These are phyloP conservation scores for Diplotaxis tenuifolia DNA, from an alignment of 345 rosid species.

Conservation along the genomic window DNA sequence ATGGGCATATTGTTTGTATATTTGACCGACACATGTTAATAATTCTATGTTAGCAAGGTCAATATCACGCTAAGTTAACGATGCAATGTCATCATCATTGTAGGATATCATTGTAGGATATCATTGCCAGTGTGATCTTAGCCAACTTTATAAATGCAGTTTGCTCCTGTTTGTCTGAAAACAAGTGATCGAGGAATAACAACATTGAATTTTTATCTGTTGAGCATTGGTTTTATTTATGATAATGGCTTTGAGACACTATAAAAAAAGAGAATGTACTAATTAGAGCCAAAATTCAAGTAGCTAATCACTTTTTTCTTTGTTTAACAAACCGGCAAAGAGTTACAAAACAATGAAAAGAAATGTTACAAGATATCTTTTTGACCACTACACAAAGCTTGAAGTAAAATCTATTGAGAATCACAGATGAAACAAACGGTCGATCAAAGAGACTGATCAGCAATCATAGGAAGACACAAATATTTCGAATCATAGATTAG, in stretches of 20 bases:
- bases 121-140: background rate
- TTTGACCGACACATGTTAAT: background rate
- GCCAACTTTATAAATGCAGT: background rate
- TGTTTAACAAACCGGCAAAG: background rate
- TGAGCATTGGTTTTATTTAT: background rate
- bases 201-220: background rate
- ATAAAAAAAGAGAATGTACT: no score
- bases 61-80: background rate
- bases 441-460: background rate
- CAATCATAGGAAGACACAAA: no score
- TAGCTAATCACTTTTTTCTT: no score
- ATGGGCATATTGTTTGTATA: background rate
- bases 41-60: background rate
- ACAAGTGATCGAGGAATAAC: background rate
- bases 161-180: background rate
- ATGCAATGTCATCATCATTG: background rate
- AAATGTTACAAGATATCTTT: background rate
- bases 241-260: no score
- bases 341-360: background rate
- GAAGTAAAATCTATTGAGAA: background rate
- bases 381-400: background rate
- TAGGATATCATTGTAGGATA: background rate
- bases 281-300: no score
- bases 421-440: background rate
- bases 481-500: no score